A percentile compares a stretch with the other conserved stretches of the same genome.
These are phyloP conservation scores for Turnera subulata DNA, from an alignment of 345 rosid genomes.

Conservation along the genomic window DNA sequence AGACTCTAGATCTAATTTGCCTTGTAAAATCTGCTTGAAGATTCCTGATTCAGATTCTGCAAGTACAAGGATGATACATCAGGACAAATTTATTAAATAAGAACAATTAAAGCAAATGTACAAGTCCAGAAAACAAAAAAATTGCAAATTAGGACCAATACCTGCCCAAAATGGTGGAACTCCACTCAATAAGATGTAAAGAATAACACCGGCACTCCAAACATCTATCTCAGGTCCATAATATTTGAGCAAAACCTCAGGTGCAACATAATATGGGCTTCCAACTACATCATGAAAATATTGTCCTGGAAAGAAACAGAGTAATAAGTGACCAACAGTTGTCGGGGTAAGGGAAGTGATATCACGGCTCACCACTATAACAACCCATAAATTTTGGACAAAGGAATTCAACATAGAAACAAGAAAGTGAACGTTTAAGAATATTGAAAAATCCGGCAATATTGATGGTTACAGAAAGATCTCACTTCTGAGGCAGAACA, in stretches of 20 bases:
- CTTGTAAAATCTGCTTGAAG: slow-evolving; percentile 83
- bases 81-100: too few species aligned
- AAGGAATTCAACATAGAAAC: too few species aligned
- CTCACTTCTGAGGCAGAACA: too few species aligned
- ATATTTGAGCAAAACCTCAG: slow-evolving; percentile 79
- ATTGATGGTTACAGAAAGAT: too few species aligned
- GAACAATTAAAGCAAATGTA: too few species aligned
- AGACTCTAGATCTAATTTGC: slow-evolving; percentile 78
- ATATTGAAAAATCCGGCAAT: too few species aligned
- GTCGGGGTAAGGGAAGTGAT: too few species aligned
- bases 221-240: slow-evolving; percentile 93
- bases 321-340: not conserved
- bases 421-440: too few species aligned
- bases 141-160: slow-evolving; percentile 8
- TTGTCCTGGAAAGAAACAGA: slow-evolving; percentile 50
- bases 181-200: slow-evolving; percentile 87
- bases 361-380: too few species aligned
- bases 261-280: slow-evolving; percentile 97
- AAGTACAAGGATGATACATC: not conserved
- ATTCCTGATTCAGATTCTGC: slow-evolving; percentile 96
- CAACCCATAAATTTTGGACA: too few species aligned
- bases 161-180: slow-evolving; percentile 99
- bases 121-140: too few species aligned
- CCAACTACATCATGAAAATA: slow-evolving; percentile 84
- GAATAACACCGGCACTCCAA: slow-evolving; percentile 97